Percentiles rank a stretch among this genome's conserved stretches.
Evolutionary conservation across 306 rosid genomes (phyloP).

Genomic region (Fragaria ananassa): DNA sequence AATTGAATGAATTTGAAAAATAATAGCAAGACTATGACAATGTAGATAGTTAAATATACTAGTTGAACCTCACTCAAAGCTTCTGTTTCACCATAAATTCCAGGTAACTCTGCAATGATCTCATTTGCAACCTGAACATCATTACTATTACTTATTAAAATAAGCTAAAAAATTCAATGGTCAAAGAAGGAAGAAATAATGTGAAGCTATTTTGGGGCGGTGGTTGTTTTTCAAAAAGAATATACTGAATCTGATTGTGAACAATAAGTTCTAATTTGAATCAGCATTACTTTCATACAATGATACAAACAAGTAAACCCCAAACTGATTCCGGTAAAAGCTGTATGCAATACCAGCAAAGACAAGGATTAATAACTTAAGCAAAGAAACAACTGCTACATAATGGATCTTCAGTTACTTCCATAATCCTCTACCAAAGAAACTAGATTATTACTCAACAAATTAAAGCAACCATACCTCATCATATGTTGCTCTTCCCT

Average conservation of each 20-base stretch:
- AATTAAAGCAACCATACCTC: constrained; percentile 23
- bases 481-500: constrained; percentile 33
- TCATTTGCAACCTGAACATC: constrained; percentile 37
- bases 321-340: background rate
- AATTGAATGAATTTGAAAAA: background rate
- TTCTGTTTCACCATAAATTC: constrained; percentile 7
- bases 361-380: background rate
- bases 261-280: background rate
- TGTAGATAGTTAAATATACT: background rate
- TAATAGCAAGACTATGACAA: no score
- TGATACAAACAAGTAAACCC: background rate
- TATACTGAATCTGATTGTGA: background rate
- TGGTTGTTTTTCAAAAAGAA: background rate
- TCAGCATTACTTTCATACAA: background rate
- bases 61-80: constrained; percentile 28
- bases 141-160: background rate
- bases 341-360: background rate
- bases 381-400: background rate
- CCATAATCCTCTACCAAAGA: background rate
- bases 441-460: background rate
- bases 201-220: background rate
- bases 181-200: constrained; percentile 6
- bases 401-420: background rate
- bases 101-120: constrained; percentile 23
- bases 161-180: background rate